Evolutionary conservation across 768 basidiomycete genomes (phyloP), one percentile per base, ranked within the genome.

Genomic region (Pleurotus tuoliensis): DNA sequence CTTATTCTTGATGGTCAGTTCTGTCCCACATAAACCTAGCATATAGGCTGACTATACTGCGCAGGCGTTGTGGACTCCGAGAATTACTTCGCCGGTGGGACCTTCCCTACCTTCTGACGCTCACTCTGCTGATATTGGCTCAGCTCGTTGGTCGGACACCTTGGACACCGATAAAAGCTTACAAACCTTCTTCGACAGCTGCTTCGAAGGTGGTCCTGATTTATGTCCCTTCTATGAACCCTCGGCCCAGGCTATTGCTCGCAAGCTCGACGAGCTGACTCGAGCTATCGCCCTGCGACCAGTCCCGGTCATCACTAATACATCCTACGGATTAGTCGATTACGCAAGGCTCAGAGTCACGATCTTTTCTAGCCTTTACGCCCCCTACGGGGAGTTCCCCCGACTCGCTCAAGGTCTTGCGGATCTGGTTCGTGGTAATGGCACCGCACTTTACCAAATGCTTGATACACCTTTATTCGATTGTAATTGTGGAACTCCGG

Each of bases 1-100:
- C 38, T 73, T 2, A 55, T 67, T 18, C 62, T 72, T 30, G 72
- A 73, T 51, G 73, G 70, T 59, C 9, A 15, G 55, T 24, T 12
- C 11, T 34, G 11, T 34, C 30, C 9, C 11, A 0, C 30, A 34
- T 30, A 9, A 30, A 18, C 20, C 15, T 24, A 37, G 46, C 38
- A 49, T 9, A n/a, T 30, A 3, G 11, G 11, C 30, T 48, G n/a
- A 24, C 30, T 24, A 5, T n/a, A 7, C 47, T 48, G 9, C 13
- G 2, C 46, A 59, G 58, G 58, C 22, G 65, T 70, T n/a, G 47
- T 63, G 13, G 68, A 70, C 58, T 38, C 59, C 11, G 58, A 64
- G 11, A 47, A 59, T 25, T 70, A 69, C 55, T 69, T 58, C 52
- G 61, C 57, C 40, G 58, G 67, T 62, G 22, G 40, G 59, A 20